phyloP scores from a whole-genome alignment of 768 basidiomycete species.

The Lactarius psammicola region DNA sequence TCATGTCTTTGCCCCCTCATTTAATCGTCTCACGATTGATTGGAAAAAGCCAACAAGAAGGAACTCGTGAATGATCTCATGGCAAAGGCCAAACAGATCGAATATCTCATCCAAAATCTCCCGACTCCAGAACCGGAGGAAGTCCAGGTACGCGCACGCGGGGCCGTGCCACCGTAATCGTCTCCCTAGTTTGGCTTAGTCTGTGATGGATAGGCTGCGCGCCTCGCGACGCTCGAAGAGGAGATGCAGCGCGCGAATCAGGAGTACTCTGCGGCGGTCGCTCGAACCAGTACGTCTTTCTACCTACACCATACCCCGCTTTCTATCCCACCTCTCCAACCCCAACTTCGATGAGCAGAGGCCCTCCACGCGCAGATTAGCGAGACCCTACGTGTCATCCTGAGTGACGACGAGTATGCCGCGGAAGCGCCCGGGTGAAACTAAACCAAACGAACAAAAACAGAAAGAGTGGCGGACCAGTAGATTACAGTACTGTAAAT shows the following conservation, averaged over 20 bases:
- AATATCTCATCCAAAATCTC: conserved; percentile 76
- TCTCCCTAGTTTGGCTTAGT: not conserved
- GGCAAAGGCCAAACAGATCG: conserved; percentile 85
- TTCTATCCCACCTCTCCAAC: not conserved
- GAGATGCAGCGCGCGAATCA: conserved; percentile 72
- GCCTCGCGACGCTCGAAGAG: conserved; percentile 64
- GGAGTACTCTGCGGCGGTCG: conserved; percentile 71
- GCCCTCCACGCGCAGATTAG: conserved; percentile 59
- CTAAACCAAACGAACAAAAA: not conserved
- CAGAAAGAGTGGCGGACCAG: not conserved
- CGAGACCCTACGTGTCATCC: conserved; percentile 54
- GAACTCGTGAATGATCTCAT: conserved; percentile 83
- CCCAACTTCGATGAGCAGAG: conserved; percentile 39
- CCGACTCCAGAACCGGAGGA: conserved; percentile 79
- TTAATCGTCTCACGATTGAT: not conserved
- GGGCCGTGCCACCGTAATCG: not conserved
- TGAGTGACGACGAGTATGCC: conserved; percentile 50
- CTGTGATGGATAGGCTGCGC: conserved; percentile 48
- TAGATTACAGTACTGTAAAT: no score
- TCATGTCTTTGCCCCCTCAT: no score
- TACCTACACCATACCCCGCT: not conserved
- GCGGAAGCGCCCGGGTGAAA: conserved; percentile 31
- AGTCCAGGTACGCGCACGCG: conserved; percentile 51
- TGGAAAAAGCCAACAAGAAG: conserved; percentile 65
- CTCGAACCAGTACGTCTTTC: conserved; percentile 65